phyloP scores from a whole-genome alignment of 2,329 filamentous ascomycete species.

The Alternaria alternata region DNA sequence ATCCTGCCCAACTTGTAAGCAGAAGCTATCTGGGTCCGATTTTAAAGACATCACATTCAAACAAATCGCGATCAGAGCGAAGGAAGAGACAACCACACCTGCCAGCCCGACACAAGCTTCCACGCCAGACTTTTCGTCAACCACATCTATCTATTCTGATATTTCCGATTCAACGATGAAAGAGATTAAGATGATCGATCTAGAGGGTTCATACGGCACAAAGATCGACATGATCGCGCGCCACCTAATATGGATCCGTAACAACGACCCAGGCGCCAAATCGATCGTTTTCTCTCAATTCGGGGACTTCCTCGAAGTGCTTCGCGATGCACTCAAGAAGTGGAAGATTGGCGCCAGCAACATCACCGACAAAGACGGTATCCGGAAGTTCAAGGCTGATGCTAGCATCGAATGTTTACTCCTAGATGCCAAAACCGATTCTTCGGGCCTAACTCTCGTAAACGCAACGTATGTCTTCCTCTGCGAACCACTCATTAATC shows the following conservation, averaged over 20 bases:
- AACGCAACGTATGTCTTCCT: constrained; percentile 95
- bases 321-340: constrained; percentile 72
- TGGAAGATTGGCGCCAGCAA: constrained; percentile 78
- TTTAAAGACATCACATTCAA: constrained; percentile 87
- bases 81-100: constrained; percentile 60
- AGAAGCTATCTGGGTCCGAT: constrained; percentile 68
- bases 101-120: constrained; percentile 32
- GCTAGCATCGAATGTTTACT: constrained; percentile 81
- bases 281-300: constrained; percentile 96
- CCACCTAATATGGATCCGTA: constrained; percentile 85
- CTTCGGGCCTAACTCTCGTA: constrained; percentile 87
- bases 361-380: constrained; percentile 73
- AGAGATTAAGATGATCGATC: constrained; percentile 82
- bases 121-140: constrained; percentile 33
- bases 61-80: constrained; percentile 74
- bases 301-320: constrained; percentile 77
- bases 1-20: constrained; percentile 88
- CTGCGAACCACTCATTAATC: constrained; percentile 92
- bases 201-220: constrained; percentile 79
- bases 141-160: constrained; percentile 75
- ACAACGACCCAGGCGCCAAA: constrained; percentile 85
- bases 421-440: constrained; percentile 86
- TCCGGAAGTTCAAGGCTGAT: constrained; percentile 79
- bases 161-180: constrained; percentile 75
- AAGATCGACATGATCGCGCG: constrained; percentile 79